Conservation (phyloP, 176 grass and related monocot species). For the Otatea glauca region DNA sequence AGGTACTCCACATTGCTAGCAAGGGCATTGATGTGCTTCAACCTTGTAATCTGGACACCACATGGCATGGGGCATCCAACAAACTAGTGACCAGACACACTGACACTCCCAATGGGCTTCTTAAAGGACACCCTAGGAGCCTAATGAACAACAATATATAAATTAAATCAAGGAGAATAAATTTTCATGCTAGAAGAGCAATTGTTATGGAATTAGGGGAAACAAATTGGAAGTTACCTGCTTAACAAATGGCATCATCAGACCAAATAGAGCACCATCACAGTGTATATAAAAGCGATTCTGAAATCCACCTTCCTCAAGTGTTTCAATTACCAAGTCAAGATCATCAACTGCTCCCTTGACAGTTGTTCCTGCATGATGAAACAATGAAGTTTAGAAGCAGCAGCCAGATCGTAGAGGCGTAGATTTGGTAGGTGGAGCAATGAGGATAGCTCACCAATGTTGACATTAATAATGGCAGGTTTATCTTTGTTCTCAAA, state of each 20-base stretch:
- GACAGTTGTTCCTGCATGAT: conserved; percentile 60
- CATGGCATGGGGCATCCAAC: conserved; percentile 76
- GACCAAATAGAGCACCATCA: conserved; percentile 73
- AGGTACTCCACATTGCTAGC: conserved; percentile 70
- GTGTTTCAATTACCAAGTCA: conserved; percentile 63
- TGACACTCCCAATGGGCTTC: conserved; percentile 69
- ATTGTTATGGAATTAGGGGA: not conserved
- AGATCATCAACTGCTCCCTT: conserved; percentile 84
- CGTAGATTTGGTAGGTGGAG: not conserved
- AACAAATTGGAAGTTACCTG: conserved; percentile 42
- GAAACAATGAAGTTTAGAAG: not conserved
- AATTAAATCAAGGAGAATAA: conserved; percentile 13
- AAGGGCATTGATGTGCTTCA: conserved; percentile 61
- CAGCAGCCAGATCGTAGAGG: not conserved
- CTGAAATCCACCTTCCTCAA: conserved; percentile 58
- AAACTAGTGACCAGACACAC: conserved; percentile 72
- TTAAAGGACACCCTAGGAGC: conserved; percentile 70
- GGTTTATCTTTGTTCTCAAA: conserved; percentile 61
- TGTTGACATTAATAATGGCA: conserved; percentile 74
- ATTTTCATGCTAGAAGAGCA: not conserved
- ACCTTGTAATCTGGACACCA: conserved; percentile 63
- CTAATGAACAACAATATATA: conserved; percentile 32
- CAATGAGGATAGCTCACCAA: conserved; percentile 46
- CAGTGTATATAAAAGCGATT: conserved; percentile 75
- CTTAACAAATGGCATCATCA: conserved; percentile 78